These are phyloP conservation scores for Suillus ampliporus DNA, from an alignment of 768 basidiomycete species.

Conservation along the genomic window DNA sequence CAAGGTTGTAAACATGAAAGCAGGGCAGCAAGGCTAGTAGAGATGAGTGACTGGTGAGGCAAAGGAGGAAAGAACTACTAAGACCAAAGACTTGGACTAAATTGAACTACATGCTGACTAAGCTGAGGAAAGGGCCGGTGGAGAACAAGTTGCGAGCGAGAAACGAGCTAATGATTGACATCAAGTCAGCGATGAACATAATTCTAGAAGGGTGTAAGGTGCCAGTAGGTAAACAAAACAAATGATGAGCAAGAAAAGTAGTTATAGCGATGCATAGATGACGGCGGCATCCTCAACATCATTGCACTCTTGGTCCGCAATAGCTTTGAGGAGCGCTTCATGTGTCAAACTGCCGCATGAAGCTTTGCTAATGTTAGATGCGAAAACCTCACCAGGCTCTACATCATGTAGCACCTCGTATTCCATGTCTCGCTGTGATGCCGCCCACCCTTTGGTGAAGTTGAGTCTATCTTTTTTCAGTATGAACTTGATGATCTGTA, in stretches of 20 bases:
- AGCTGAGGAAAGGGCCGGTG: too few species aligned
- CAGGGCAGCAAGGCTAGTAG: too few species aligned
- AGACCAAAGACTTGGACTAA: too few species aligned
- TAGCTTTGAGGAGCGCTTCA: background rate
- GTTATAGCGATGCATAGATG: background rate
- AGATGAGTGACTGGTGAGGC: too few species aligned
- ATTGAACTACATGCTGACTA: too few species aligned
- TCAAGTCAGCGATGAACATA: too few species aligned
- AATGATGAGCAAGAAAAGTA: background rate
- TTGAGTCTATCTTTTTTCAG: background rate
- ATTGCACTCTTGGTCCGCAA: background rate
- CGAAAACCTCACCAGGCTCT: background rate
- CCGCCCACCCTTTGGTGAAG: background rate
- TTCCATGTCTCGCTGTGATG: background rate
- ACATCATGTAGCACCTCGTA: background rate
- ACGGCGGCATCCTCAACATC: background rate
- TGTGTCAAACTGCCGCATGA: background rate
- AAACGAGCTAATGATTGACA: too few species aligned
- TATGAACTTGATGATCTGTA: background rate
- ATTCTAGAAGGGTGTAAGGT: background rate
- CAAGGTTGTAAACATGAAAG: too few species aligned
- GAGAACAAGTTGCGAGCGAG: too few species aligned
- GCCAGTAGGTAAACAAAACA: background rate
- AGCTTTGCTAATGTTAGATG: background rate
- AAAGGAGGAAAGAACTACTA: too few species aligned